These are phyloP conservation scores for Codiaeum variegatum DNA, from an alignment of 441 rosid species.

Conservation along the genomic window DNA sequence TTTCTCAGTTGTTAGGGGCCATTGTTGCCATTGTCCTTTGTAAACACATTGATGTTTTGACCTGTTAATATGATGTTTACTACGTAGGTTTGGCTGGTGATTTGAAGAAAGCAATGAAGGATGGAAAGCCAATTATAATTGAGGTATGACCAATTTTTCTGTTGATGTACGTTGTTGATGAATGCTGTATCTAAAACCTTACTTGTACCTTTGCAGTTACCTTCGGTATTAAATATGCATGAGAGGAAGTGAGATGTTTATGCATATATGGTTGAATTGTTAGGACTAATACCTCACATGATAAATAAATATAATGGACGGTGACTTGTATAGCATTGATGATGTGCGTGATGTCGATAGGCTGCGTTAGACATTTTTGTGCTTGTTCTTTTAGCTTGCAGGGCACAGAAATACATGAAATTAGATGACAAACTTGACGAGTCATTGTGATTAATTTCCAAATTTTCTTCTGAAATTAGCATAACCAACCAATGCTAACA, in stretches of 20 bases:
- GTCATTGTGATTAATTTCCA: not conserved
- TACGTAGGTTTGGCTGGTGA: slow-evolving; percentile 92
- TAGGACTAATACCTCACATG: no score
- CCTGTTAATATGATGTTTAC: slow-evolving; percentile 20
- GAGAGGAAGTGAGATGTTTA: not conserved
- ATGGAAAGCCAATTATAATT: slow-evolving; percentile 94
- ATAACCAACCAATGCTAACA: not conserved
- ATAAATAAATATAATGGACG: no score
- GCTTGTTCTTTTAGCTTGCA: not conserved
- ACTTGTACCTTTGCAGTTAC: not conserved
- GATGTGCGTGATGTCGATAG: not conserved
- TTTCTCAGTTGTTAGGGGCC: slow-evolving; percentile 10
- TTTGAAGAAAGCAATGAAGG: slow-evolving; percentile 98
- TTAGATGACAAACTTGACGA: not conserved
- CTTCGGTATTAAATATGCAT: not conserved
- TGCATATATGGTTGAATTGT: not conserved
- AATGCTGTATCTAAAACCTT: not conserved
- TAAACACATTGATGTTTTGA: slow-evolving; percentile 11
- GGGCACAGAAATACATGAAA: not conserved
- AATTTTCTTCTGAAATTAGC: not conserved
- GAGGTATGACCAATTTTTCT: slow-evolving; percentile 48
- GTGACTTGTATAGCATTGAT: not conserved
- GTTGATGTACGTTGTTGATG: slow-evolving; percentile 6
- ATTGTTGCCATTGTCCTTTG: slow-evolving; percentile 5
- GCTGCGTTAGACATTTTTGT: not conserved